Evolutionary conservation across 2,329 filamentous ascomycete species (phyloP).

Genomic region (Sodiomyces alkalinus): DNA sequence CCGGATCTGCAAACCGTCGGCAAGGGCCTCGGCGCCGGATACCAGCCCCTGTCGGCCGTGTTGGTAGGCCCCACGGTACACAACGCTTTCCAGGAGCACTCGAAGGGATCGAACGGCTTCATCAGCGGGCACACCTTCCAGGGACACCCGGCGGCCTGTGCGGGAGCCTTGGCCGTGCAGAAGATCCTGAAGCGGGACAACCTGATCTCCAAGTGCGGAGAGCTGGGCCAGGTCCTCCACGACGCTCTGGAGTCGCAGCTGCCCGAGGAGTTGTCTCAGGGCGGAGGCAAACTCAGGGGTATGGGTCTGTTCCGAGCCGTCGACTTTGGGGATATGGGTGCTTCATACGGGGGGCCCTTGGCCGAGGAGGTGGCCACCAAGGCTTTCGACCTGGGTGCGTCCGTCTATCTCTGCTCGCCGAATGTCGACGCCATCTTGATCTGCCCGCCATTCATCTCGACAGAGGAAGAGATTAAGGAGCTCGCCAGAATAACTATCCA

Average conservation of each 20-base stretch:
- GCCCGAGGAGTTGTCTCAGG: background rate
- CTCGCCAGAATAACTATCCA: no score
- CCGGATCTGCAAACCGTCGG: slow-evolving; percentile 44
- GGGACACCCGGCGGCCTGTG: slow-evolving; percentile 13
- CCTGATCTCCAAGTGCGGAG: slow-evolving; percentile 16
- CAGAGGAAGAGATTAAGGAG: slow-evolving; percentile 4
- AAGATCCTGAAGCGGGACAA: slow-evolving; percentile 18
- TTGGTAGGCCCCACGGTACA: slow-evolving; percentile 32
- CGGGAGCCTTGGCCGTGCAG: slow-evolving; percentile 13
- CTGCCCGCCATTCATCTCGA: slow-evolving; percentile 7
- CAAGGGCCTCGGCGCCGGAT: slow-evolving; percentile 42
- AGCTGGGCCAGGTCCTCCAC: slow-evolving; percentile 16
- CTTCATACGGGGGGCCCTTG: slow-evolving; percentile 1
- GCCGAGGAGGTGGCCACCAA: slow-evolving; percentile 3
- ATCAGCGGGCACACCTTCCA: slow-evolving; percentile 43
- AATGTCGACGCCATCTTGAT: slow-evolving; percentile 5
- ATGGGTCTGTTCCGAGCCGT: slow-evolving; percentile 1
- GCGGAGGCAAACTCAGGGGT: background rate
- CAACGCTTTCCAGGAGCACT: slow-evolving; percentile 24
- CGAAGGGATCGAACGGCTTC: slow-evolving; percentile 22
- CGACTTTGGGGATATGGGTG: slow-evolving; percentile 1
- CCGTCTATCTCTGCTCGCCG: slow-evolving; percentile 7
- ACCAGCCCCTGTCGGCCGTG: slow-evolving; percentile 36
- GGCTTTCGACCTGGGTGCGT: slow-evolving; percentile 4
- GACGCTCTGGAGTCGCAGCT: slow-evolving; percentile 13